Percentiles rank a stretch among this genome's conserved stretches.
Conservation (phyloP, 2,329 filamentous ascomycete genomes). For the Fusarium armeniacum region DNA sequence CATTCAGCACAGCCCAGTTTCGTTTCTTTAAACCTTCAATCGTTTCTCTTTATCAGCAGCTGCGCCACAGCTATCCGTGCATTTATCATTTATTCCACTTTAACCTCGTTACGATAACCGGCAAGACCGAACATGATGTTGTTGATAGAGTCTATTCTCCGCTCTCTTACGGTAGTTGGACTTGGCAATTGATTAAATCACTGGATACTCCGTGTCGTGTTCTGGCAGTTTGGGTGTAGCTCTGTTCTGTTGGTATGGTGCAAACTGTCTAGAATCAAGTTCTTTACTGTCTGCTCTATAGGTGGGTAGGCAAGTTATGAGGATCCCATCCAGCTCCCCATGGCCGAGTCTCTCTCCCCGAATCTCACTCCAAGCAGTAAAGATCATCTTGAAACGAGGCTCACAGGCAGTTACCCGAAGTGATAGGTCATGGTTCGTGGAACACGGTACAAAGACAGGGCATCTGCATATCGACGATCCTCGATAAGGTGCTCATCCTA, state of each 20-base stretch:
- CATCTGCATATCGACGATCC: slow-evolving; percentile 14
- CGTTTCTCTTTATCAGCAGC: slow-evolving; percentile 4
- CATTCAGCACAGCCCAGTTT: slow-evolving; percentile 27
- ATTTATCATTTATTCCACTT: slow-evolving; percentile 20
- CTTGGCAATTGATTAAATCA: slow-evolving; percentile 4
- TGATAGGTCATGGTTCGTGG: slow-evolving; percentile 17
- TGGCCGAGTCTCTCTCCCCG: slow-evolving; percentile 1
- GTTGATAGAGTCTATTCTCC: slow-evolving; percentile 1
- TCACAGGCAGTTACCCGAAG: slow-evolving; percentile 13
- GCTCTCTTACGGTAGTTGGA: slow-evolving; percentile 10
- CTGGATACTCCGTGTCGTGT: slow-evolving; percentile 13
- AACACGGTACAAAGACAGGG: slow-evolving; percentile 7
- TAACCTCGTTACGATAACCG: slow-evolving; percentile 15
- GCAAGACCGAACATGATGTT: slow-evolving; percentile 37
- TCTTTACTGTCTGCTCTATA: background rate
- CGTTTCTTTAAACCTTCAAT: slow-evolving; percentile 3
- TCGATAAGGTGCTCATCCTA: slow-evolving; percentile 20
- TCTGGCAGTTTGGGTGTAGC: background rate
- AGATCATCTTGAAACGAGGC: slow-evolving; percentile 22
- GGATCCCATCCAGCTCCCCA: background rate
- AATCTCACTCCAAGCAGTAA: slow-evolving; percentile 15
- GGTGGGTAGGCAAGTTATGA: too few relatives aligned
- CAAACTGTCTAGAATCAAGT: slow-evolving; percentile 19
- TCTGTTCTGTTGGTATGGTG: slow-evolving; percentile 13
- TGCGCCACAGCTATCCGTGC: slow-evolving; percentile 31